Conservation (phyloP, 2,329 filamentous ascomycete genomes). For the Aureobasidium subglaciale region DNA sequence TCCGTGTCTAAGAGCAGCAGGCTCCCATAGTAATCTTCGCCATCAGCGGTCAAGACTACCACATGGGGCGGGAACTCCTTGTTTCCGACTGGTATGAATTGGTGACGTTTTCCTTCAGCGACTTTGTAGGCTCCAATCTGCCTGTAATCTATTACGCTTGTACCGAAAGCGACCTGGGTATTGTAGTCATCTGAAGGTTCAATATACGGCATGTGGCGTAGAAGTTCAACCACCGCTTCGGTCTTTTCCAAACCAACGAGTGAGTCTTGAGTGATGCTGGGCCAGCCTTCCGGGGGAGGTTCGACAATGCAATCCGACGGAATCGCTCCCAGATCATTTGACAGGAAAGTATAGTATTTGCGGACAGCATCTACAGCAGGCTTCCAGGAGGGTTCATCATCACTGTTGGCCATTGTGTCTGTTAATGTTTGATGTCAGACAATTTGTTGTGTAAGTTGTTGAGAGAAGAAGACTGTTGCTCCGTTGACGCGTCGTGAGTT, state of each 20-base stretch:
- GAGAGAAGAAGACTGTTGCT: too few species aligned
- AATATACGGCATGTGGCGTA: not conserved
- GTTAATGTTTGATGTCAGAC: too few species aligned
- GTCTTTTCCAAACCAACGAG: not conserved
- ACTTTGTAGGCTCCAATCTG: not conserved
- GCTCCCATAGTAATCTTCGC: constrained; percentile 2
- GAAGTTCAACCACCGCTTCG: not conserved
- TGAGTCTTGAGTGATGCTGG: not conserved
- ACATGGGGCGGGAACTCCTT: not conserved
- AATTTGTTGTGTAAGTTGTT: too few species aligned
- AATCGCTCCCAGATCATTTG: not conserved
- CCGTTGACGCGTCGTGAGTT: too few species aligned
- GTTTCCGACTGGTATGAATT: constrained; percentile 3
- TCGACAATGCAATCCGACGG: not conserved
- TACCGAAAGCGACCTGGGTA: not conserved
- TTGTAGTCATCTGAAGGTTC: not conserved
- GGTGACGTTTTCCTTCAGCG: not conserved
- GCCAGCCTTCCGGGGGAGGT: not conserved
- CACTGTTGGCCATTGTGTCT: rapidly evolving
- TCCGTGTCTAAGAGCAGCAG: constrained; percentile 4
- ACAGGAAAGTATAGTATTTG: not conserved
- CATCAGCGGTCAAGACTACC: not conserved
- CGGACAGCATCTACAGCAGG: not conserved
- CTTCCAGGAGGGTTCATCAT: not conserved
- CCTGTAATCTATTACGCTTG: not conserved